These are phyloP conservation scores for Suhomyces ambrosiae DNA, from an alignment of 1,139 yeast genomes.

Conservation along the genomic window DNA sequence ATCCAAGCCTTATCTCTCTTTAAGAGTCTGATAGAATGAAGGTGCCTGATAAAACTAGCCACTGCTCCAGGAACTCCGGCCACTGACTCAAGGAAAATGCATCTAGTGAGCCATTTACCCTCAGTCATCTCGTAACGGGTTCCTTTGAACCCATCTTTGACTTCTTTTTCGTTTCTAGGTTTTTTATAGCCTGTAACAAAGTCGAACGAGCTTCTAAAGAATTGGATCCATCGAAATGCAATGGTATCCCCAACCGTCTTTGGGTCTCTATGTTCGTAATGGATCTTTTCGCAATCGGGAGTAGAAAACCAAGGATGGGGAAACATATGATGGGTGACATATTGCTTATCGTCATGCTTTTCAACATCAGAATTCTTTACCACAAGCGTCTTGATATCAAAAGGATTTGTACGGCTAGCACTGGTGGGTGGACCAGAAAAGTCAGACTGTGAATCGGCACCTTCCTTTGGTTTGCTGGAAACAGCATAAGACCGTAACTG, in stretches of 20 bases:
- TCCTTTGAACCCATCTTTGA: slow-evolving; percentile 41
- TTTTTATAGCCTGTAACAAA: slow-evolving; percentile 66
- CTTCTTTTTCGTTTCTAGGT: slow-evolving; percentile 34
- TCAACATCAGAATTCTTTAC: slow-evolving; percentile 25
- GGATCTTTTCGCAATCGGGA: slow-evolving; percentile 50
- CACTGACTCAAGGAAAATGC: slow-evolving; percentile 67
- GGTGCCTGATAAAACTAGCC: slow-evolving; percentile 69
- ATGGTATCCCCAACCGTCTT: slow-evolving; percentile 50
- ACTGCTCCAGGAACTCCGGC: slow-evolving; percentile 85
- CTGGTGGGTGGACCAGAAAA: not conserved
- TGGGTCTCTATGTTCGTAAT: slow-evolving; percentile 58
- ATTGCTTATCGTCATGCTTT: slow-evolving; percentile 31
- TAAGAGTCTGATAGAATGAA: slow-evolving; percentile 61
- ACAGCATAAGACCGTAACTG: not conserved
- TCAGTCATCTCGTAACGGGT: slow-evolving; percentile 60
- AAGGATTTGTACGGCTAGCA: slow-evolving; percentile 1
- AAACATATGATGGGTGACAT: slow-evolving; percentile 52
- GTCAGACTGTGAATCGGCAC: not conserved
- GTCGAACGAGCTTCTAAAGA: slow-evolving; percentile 57
- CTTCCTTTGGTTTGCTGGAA: not conserved
- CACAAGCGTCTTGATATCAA: slow-evolving; percentile 36
- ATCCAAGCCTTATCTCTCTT: slow-evolving; percentile 76
- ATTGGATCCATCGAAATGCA: slow-evolving; percentile 49
- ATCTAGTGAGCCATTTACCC: slow-evolving; percentile 67
- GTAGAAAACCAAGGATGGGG: slow-evolving; percentile 55